Base-by-base conservation (phyloP, 345 rosid species). In the Geranium brycei region DNA sequence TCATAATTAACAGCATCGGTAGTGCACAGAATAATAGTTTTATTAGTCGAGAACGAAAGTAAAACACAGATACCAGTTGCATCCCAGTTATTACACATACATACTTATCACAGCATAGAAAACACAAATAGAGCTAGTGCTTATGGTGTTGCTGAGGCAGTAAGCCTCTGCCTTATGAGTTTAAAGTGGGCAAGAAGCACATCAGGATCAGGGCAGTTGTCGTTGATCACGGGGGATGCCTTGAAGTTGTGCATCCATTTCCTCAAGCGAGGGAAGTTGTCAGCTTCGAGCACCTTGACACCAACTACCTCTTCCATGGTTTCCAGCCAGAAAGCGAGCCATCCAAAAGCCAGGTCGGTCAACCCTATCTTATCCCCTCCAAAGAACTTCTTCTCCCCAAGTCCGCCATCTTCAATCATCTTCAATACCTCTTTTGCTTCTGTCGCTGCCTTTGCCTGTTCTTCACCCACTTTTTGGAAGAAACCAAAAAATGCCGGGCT, bases 271-370 rank as follows among this genome's bases (percentile, higher is more conserved):
- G 81, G 78, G 58, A 72, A 75, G 72, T 59, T 53, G 11, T 69
- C 66, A 7, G 69, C 61, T 61, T 67, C 70, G 19, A 69, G 64
- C 12, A 76, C 60, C 55, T 67, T 55, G 38, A 64, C 60, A 4
- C 77, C 72, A 31, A 66, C 74, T 14, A 69, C 74, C 62, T 69
- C 74, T 51, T 68, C 77, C 51, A 72, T 57, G 17, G 40, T 67
- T 51, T 38, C 74, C 4, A 76, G 65, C 74, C 74, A 72, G 1
- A 62, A 23, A 64, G 77, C 72, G 19, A 77, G 30, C 80, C 80
- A 77, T 61, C 80, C 77, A 15, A 70, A 69, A 17, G 68, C 65
- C 58, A 73, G 64, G 47, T 76, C 77, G 2, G 66, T 30, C 61
- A 70, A 57, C 13, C 65, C 74, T 10, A 73, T 66, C 10, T 38